phyloP scores from a whole-genome alignment of 2,329 filamentous ascomycete species.

The Grosmannia serpens region DNA sequence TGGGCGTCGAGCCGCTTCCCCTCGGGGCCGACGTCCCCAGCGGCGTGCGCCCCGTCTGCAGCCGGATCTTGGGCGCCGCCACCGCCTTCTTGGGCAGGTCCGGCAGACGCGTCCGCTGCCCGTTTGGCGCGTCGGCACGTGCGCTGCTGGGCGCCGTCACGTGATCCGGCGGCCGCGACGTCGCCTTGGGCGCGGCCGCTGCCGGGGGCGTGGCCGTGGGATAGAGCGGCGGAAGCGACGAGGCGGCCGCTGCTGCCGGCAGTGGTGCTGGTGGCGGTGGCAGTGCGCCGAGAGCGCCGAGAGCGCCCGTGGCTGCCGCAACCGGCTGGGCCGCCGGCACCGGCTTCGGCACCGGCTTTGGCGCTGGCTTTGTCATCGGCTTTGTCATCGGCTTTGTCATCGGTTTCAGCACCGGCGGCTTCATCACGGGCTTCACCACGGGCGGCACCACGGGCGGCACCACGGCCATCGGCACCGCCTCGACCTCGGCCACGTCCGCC shows the following conservation, averaged over 20 bases:
- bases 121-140: too few species aligned
- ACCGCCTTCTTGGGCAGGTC: conserved; percentile 6
- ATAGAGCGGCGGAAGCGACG: background rate
- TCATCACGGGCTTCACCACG: too few species aligned
- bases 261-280: background rate
- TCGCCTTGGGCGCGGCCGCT: background rate
- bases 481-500: background rate
- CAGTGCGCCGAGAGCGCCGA: background rate
- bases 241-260: too few species aligned
- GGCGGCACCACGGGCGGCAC: too few species aligned
- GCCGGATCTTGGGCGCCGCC: conserved; percentile 11
- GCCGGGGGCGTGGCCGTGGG: background rate
- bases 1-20: background rate
- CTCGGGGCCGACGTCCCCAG: background rate
- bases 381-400: too few species aligned
- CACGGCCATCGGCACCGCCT: background rate
- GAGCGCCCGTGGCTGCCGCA: background rate
- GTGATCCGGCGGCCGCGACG: too few species aligned
- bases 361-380: too few species aligned
- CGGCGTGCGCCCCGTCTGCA: conserved; percentile 9
- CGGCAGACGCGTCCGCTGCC: conserved; percentile 4
- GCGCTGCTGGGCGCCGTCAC: background rate
- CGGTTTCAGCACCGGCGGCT: too few species aligned
- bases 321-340: background rate
- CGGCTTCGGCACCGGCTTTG: too few species aligned